A percentile compares a stretch with the other conserved stretches of the same genome.
Evolutionary conservation across 2,329 filamentous ascomycete genomes (phyloP).

Genomic region (Aureobasidium zeae): DNA sequence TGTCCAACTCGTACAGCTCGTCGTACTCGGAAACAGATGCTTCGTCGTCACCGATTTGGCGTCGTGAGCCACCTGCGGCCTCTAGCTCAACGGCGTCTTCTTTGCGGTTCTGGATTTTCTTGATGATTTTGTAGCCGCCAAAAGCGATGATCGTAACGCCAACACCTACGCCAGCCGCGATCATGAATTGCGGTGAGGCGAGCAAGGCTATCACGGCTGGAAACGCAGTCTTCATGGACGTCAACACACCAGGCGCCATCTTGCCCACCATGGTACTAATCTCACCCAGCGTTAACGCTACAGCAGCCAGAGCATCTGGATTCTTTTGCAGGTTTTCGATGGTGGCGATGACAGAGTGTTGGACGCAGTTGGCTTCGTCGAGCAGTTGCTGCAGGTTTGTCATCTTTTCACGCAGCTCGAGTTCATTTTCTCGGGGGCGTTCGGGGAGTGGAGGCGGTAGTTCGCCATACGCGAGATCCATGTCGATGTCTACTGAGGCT

Average conservation of each 20-base stretch:
- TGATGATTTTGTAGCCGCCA: conserved; percentile 94
- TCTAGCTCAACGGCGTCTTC: conserved; percentile 25
- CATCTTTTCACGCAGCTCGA: conserved; percentile 59
- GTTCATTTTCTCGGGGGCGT: conserved; percentile 38
- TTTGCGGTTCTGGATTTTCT: conserved; percentile 56
- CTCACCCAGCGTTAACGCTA: conserved; percentile 85
- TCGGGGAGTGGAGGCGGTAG: conserved; percentile 59
- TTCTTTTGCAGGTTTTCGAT: conserved; percentile 73
- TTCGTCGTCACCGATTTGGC: conserved; percentile 24
- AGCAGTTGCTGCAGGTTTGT: conserved; percentile 66
- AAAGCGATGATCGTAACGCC: conserved; percentile 95
- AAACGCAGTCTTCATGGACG: conserved; percentile 66
- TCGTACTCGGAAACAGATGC: conserved; percentile 37
- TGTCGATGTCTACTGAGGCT: conserved; percentile 56
- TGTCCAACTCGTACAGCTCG: conserved; percentile 46
- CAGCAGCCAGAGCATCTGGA: conserved; percentile 86
- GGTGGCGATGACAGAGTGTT: conserved; percentile 72
- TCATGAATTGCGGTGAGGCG: conserved; percentile 85
- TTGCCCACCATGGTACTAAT: conserved; percentile 74
- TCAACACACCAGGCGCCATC: conserved; percentile 72
- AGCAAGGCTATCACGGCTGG: conserved; percentile 81
- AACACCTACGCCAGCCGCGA: conserved; percentile 78
- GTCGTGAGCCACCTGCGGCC: conserved; percentile 18
- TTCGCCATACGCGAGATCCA: conserved; percentile 85
- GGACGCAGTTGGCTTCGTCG: conserved; percentile 79